Evolutionary conservation across 1,139 yeast genomes (phyloP), one percentile per base, ranked within the genome.

Genomic region (Suhomyces atakaporum): DNA sequence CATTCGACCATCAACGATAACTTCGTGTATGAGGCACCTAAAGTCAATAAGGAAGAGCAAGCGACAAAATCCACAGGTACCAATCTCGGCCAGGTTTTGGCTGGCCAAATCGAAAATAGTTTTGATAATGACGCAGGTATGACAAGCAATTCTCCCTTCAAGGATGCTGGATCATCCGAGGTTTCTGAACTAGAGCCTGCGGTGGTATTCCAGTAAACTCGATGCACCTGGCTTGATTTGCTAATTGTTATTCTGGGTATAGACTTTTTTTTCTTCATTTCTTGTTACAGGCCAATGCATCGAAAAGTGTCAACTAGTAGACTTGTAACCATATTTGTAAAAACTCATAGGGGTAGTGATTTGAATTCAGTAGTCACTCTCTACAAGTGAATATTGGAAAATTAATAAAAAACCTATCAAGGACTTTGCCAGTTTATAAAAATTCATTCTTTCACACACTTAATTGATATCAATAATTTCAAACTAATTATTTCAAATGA

Each of bases 1-100:
- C 39, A 28, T 16, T 29, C 31, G 10, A 66, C 61, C 18, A 61
- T 66, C 23, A 66, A 66, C 45, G 70, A 66, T 33, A 61, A 62
- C 46, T 66, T 60, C 39, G 60, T 58, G 3, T 57, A 60, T 41
- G 63, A 54, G 27, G 52, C 58, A 3, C 42, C 46, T 20, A 36
- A 42, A 3, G 42, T 42, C 11, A 51, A 43, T 16, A 42, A 25
- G 5, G 36, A 31, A 19, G 18, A 16, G 2, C 25, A 16, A 5
- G 20, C 24, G n/a, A 19, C 29, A 8, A 14, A 19, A n/a, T 19
- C 19, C 10, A 13, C 29, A 8, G 10, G 19, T 10, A 28, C 32
- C 10, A 7, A 26, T 6, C 27, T 29, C 19, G 14, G 31, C 24
- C 16, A 31, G 7, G 40, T 24, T 4, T 30, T 33, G 29, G 24